Percentiles rank a stretch among this genome's conserved stretches.
These are phyloP conservation scores for Barnettozyma populi DNA, from an alignment of 805 yeast genomes.

Conservation along the genomic window DNA sequence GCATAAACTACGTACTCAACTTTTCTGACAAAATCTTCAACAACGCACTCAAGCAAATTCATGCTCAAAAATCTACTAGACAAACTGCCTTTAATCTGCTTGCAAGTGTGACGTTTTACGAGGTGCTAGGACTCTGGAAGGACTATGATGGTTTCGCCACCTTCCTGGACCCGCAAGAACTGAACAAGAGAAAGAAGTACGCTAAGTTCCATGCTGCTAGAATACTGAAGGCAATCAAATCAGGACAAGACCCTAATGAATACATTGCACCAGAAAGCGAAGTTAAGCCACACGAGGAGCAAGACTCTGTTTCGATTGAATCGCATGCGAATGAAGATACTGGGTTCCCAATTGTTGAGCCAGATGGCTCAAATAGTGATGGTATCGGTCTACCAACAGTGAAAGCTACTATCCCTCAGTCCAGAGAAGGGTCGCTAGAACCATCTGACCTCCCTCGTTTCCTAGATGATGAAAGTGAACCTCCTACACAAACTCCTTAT, in stretches of 20 bases:
- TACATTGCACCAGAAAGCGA: conserved; percentile 34
- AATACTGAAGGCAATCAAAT: conserved; percentile 43
- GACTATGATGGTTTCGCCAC: conserved; percentile 2
- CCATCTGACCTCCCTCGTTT: neutral
- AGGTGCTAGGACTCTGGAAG: conserved; percentile 42
- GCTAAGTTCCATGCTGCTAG: conserved; percentile 60
- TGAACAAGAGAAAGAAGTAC: conserved; percentile 43
- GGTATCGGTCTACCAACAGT: conserved; percentile 6
- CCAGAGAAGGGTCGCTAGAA: conserved; percentile 5
- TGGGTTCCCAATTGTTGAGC: conserved; percentile 1
- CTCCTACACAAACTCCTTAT: neutral
- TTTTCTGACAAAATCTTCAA: conserved; percentile 59
- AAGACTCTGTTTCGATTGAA: neutral
- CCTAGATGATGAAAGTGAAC: neutral
- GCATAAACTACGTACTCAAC: conserved; percentile 46
- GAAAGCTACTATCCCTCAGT: neutral
- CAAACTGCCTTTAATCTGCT: conserved; percentile 46
- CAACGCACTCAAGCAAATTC: conserved; percentile 43
- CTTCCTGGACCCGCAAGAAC: conserved; percentile 27
- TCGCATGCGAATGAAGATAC: conserved; percentile 1
- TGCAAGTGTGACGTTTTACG: conserved; percentile 51
- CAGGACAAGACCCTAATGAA: conserved; percentile 55
- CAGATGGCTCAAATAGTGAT: conserved; percentile 9
- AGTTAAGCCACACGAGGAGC: neutral
- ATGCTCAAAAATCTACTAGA: conserved; percentile 35